Percentiles rank a stretch among this genome's conserved stretches.
These are phyloP conservation scores for Blakeslea trispora DNA, from an alignment of 371 early-diverging fungal genomes.

Conservation along the genomic window DNA sequence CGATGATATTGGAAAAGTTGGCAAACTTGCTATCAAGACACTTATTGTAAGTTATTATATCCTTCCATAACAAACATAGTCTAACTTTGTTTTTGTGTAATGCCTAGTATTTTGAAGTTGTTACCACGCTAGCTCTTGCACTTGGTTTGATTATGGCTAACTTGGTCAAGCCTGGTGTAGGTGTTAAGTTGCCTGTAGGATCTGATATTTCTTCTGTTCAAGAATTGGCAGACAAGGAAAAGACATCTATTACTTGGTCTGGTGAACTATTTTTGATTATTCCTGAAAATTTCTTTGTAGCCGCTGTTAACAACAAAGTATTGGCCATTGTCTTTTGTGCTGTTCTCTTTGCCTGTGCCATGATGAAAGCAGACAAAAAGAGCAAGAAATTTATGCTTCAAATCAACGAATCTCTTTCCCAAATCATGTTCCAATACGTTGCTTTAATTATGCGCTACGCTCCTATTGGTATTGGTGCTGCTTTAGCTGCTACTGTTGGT, in stretches of 20 bases:
- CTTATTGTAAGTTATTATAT: constrained; percentile 45
- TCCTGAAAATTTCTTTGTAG: constrained; percentile 57
- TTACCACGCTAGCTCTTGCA: constrained; percentile 70
- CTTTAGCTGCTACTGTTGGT: constrained; percentile 70
- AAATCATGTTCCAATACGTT: constrained; percentile 74
- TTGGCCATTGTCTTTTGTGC: constrained; percentile 73
- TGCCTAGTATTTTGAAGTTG: constrained; percentile 63
- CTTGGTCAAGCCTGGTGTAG: constrained; percentile 64
- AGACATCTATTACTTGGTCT: constrained; percentile 55
- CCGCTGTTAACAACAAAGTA: constrained; percentile 55
- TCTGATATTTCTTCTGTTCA: constrained; percentile 20
- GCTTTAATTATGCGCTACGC: constrained; percentile 73
- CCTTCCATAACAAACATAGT: background rate
- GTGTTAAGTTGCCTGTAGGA: constrained; percentile 27
- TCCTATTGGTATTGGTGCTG: constrained; percentile 73
- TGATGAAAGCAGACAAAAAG: constrained; percentile 55
- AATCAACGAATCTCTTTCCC: constrained; percentile 59
- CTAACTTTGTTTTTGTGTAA: background rate
- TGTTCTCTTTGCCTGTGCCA: constrained; percentile 69
- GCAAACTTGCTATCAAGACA: constrained; percentile 68
- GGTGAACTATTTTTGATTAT: constrained; percentile 58
- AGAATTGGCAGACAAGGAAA: constrained; percentile 27
- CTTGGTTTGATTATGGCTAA: constrained; percentile 74
- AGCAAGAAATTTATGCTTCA: constrained; percentile 59
- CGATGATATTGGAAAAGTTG: constrained; percentile 67